Evolutionary conservation across 2,329 filamentous ascomycete genomes (phyloP).

Genomic region (Alternaria rosae): DNA sequence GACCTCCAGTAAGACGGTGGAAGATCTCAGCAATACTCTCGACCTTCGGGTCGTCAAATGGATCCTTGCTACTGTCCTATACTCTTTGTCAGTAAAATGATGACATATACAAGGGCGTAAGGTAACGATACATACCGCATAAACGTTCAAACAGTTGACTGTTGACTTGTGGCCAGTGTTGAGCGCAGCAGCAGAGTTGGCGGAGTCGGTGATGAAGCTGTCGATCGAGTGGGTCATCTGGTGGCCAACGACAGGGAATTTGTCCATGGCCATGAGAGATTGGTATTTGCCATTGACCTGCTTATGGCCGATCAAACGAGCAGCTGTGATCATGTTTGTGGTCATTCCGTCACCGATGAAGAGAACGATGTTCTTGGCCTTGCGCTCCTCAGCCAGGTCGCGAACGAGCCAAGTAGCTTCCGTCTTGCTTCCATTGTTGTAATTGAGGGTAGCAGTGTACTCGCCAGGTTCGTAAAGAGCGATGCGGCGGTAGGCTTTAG

Average conservation of each 20-base stretch:
- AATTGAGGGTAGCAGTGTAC: slow-evolving; percentile 77
- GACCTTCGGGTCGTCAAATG: slow-evolving; percentile 85
- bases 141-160: slow-evolving; percentile 83
- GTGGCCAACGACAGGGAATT: slow-evolving; percentile 85
- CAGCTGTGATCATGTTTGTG: slow-evolving; percentile 81
- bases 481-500: slow-evolving; percentile 79
- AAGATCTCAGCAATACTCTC: slow-evolving; percentile 84
- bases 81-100: neutral
- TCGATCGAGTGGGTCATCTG: slow-evolving; percentile 90
- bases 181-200: slow-evolving; percentile 82
- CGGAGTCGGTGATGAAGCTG: slow-evolving; percentile 84
- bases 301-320: slow-evolving; percentile 81
- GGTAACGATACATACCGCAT: slow-evolving; percentile 54
- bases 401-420: slow-evolving; percentile 80
- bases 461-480: slow-evolving; percentile 80
- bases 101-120: neutral
- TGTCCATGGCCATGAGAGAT: slow-evolving; percentile 76
- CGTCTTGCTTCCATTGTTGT: slow-evolving; percentile 76
- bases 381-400: slow-evolving; percentile 71
- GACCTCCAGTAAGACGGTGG: slow-evolving; percentile 70
- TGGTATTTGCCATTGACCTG: slow-evolving; percentile 86
- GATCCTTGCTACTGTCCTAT: slow-evolving; percentile 71
- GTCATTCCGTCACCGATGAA: slow-evolving; percentile 78
- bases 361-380: slow-evolving; percentile 83
- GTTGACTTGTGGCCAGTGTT: slow-evolving; percentile 86